Evolutionary conservation across 2,329 filamentous ascomycete genomes (phyloP).

Genomic region (Fusarium sp.): DNA sequence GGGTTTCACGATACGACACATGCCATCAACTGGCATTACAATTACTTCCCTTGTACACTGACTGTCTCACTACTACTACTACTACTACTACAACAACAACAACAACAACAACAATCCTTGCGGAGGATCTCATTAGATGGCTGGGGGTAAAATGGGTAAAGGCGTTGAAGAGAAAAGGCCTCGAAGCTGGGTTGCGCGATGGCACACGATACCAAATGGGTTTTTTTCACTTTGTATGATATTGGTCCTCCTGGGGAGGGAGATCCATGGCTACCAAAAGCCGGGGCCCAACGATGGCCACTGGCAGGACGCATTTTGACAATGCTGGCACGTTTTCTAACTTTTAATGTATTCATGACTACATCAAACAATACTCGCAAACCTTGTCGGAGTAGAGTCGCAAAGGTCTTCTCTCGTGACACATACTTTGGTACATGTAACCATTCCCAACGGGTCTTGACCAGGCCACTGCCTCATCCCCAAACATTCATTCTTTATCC

Average conservation of each 20-base stretch:
- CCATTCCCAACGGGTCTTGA: neutral
- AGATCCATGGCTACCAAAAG: neutral
- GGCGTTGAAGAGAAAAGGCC: constrained; percentile 10
- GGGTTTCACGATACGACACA: constrained; percentile 12
- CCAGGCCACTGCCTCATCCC: neutral
- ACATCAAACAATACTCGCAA: neutral
- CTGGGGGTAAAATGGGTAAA: neutral
- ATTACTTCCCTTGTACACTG: constrained; percentile 1
- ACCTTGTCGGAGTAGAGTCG: neutral
- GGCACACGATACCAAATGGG: constrained; percentile 2
- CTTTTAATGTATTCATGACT: constrained; percentile 22
- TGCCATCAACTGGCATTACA: neutral
- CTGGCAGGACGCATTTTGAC: constrained; percentile 12
- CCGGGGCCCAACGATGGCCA: neutral
- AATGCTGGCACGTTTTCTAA: neutral
- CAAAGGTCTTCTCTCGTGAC: neutral
- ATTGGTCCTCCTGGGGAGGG: neutral
- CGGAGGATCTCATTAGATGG: neutral
- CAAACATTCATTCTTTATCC: neutral
- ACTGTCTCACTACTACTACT: neutral
- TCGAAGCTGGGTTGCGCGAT: neutral
- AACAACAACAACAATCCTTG: neutral
- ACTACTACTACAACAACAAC: neutral
- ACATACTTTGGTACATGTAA: neutral
- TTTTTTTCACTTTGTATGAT: constrained; percentile 8